Percentiles rank a stretch among this genome's conserved stretches.
Evolutionary conservation across 2,329 filamentous ascomycete species (phyloP).

Genomic region (Calonectria hawksworthii): DNA sequence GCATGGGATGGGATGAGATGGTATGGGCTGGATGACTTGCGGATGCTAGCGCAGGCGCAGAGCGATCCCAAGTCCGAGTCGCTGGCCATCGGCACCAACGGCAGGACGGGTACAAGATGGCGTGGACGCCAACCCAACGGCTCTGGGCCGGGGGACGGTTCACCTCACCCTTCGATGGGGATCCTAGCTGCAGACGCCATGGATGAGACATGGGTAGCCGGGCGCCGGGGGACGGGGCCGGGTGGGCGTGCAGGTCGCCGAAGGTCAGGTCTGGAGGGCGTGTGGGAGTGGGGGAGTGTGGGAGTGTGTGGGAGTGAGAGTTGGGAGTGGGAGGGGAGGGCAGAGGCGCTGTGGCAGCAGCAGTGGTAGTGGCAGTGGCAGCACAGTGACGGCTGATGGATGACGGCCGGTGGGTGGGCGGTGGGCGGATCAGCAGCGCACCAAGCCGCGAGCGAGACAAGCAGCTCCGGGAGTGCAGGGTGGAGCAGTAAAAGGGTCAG

Average conservation of each 20-base stretch:
- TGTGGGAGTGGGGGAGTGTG: conserved; percentile 19
- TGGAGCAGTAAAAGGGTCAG: conserved; percentile 30
- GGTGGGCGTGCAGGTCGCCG: conserved; percentile 33
- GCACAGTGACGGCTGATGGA: conserved; percentile 38
- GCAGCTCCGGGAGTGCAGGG: conserved; percentile 27
- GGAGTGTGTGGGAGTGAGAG: conserved; percentile 18
- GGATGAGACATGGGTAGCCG: conserved; percentile 40
- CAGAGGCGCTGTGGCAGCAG: neutral
- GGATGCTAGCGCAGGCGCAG: conserved; percentile 44
- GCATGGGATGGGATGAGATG: conserved; percentile 35
- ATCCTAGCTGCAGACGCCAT: conserved; percentile 42
- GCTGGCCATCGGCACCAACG: conserved; percentile 44
- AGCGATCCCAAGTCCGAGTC: conserved; percentile 44
- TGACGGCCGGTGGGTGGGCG: conserved; percentile 30
- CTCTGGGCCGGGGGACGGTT: conserved; percentile 34
- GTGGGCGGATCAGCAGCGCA: conserved; percentile 41
- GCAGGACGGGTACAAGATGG: conserved; percentile 42
- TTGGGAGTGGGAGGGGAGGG: neutral
- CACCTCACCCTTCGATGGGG: conserved; percentile 34
- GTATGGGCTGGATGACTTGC: conserved; percentile 44
- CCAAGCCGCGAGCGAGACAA: conserved; percentile 38
- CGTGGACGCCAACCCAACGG: conserved; percentile 43
- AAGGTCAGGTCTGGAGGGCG: conserved; percentile 24
- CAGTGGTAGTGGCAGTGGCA: conserved; percentile 27
- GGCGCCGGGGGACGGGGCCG: conserved; percentile 44